A percentile compares a stretch with the other conserved stretches of the same genome.
These are phyloP conservation scores for Physcomitrellopsis africana DNA, from an alignment of 225 moss, liverwort and hornwort species.

Conservation along the genomic window DNA sequence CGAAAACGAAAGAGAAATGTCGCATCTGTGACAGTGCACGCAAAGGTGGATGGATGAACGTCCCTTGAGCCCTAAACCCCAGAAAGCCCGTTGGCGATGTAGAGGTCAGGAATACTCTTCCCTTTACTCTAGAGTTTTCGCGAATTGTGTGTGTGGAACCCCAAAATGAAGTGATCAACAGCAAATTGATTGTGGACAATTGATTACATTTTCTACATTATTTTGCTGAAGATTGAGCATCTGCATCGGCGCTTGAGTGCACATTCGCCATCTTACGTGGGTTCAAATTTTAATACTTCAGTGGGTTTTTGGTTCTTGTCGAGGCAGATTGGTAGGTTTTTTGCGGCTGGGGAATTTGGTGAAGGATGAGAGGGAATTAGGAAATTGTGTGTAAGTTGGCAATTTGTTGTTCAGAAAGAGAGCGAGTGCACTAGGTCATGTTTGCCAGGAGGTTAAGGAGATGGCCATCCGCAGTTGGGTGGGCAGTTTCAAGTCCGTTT, in stretches of 20 bases:
- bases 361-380: slow-evolving; percentile 14
- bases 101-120: neutral
- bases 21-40: neutral
- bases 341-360: neutral
- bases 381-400: neutral
- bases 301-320: neutral
- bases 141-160: neutral
- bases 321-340: neutral
- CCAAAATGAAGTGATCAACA: neutral
- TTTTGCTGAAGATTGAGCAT: slow-evolving; percentile 5
- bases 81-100: neutral
- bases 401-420: neutral
- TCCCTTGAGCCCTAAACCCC: neutral
- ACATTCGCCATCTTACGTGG: neutral
- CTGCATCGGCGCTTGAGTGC: neutral
- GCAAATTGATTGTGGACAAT: neutral
- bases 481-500: slow-evolving; percentile 23
- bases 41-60: slow-evolving; percentile 16
- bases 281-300: too few species aligned
- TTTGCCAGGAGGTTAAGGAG: neutral
- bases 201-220: neutral
- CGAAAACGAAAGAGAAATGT: neutral
- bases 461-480: slow-evolving; percentile 53
- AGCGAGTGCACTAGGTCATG: neutral
- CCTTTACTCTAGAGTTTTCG: too few species aligned